phyloP scores from a whole-genome alignment of 2,329 filamentous ascomycete species.

The Botrytis squamosa region DNA sequence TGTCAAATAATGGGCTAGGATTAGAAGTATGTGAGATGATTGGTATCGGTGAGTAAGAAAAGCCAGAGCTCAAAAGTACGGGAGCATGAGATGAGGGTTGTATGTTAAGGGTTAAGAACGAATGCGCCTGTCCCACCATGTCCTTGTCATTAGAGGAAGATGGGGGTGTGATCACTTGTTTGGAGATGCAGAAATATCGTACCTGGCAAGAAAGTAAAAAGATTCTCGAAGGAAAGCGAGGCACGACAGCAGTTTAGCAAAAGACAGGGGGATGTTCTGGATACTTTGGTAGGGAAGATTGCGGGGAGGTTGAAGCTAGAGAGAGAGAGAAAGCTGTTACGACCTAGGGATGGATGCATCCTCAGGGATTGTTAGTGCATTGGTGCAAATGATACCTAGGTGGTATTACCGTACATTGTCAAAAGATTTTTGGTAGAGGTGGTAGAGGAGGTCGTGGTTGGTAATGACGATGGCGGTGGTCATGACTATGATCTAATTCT shows the following conservation, averaged over 20 bases:
- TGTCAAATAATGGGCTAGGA: neutral
- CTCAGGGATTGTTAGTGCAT: neutral
- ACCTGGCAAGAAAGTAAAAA: constrained; percentile 10
- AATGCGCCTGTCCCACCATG: neutral
- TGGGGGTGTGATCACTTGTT: constrained; percentile 17
- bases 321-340: neutral
- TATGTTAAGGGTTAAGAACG: constrained; percentile 2
- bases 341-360: neutral
- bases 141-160: constrained; percentile 6
- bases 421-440: neutral
- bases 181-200: neutral
- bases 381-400: neutral
- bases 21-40: neutral
- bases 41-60: constrained; percentile 11
- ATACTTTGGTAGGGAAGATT: constrained; percentile 14
- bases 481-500: neutral
- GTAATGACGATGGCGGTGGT: neutral
- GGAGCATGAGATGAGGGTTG: constrained; percentile 1
- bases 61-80: neutral
- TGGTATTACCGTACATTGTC: neutral
- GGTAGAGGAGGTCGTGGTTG: neutral
- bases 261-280: neutral
- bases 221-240: constrained; percentile 18
- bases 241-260: neutral
- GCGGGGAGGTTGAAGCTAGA: constrained; percentile 20